A percentile compares a stretch with the other conserved stretches of the same genome.
phyloP scores from a whole-genome alignment of 345 rosid species.

The Punica granatum region DNA sequence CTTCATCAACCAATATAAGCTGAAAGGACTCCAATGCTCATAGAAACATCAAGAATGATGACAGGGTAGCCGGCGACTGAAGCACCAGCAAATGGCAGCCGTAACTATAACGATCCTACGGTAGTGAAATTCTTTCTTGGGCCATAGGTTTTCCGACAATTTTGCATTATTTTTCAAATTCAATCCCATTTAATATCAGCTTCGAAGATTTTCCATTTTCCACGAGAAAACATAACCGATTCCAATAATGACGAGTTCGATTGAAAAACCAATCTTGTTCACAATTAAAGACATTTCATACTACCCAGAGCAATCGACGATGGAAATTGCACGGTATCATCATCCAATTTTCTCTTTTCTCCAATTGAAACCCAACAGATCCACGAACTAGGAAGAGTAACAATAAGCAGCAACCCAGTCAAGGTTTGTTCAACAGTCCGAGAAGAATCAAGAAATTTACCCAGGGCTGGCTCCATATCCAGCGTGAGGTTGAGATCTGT shows the following conservation, averaged over 20 bases:
- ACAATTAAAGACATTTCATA: neutral
- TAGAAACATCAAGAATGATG: neutral
- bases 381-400: neutral
- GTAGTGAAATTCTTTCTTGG: too few relatives aligned
- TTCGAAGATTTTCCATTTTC: too few relatives aligned
- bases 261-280: too few relatives aligned
- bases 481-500: slow-evolving; percentile 10
- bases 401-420: neutral
- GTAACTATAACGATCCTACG: too few relatives aligned
- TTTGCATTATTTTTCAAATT: too few relatives aligned
- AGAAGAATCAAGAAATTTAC: slow-evolving; percentile 1
- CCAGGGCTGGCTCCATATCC: slow-evolving; percentile 21
- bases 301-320: neutral
- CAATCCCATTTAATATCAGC: too few relatives aligned
- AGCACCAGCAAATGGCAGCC: too few relatives aligned
- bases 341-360: neutral
- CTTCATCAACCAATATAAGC: neutral
- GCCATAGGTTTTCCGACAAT: too few relatives aligned
- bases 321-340: neutral
- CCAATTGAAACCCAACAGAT: neutral
- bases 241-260: too few relatives aligned
- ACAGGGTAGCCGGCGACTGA: too few relatives aligned
- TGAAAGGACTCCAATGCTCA: neutral
- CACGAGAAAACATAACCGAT: too few relatives aligned
- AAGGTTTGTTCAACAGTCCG: neutral